Conservation (phyloP, 345 rosid genomes). For the Cardamine resedifolia region DNA sequence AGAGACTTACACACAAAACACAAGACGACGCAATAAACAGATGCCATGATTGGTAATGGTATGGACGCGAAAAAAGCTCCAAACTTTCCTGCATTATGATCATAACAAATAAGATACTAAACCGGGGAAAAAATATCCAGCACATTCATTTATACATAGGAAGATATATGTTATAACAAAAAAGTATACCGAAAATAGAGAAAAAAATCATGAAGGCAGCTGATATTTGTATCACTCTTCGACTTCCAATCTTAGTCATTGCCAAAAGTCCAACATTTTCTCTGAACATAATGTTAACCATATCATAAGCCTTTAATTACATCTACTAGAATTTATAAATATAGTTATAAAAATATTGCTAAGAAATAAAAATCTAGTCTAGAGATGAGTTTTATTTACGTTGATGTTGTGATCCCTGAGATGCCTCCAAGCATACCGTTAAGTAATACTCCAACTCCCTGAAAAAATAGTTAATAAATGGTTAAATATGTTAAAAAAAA, state of each 20-base stretch:
- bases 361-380: neutral
- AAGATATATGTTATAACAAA: neutral
- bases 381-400: constrained; percentile 43
- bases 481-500: neutral
- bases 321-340: neutral
- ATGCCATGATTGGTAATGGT: constrained; percentile 61
- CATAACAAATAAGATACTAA: neutral
- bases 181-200: constrained; percentile 57
- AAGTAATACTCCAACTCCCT: constrained; percentile 67
- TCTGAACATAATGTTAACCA: constrained; percentile 35
- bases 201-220: constrained; percentile 73
- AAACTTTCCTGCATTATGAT: constrained; percentile 50
- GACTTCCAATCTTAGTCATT: constrained; percentile 70
- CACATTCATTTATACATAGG: neutral
- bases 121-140: no score
- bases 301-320: neutral
- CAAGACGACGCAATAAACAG: constrained; percentile 54
- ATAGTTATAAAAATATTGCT: neutral
- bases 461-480: neutral
- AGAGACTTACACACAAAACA: constrained; percentile 55
- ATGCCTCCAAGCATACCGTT: constrained; percentile 55
- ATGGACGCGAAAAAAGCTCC: constrained; percentile 72
- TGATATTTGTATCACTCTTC: constrained; percentile 77
- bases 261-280: constrained; percentile 79
- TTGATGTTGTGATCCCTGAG: constrained; percentile 63